phyloP scores from a whole-genome alignment of 441 rosid species.

The Adansonia rubrostipa region DNA sequence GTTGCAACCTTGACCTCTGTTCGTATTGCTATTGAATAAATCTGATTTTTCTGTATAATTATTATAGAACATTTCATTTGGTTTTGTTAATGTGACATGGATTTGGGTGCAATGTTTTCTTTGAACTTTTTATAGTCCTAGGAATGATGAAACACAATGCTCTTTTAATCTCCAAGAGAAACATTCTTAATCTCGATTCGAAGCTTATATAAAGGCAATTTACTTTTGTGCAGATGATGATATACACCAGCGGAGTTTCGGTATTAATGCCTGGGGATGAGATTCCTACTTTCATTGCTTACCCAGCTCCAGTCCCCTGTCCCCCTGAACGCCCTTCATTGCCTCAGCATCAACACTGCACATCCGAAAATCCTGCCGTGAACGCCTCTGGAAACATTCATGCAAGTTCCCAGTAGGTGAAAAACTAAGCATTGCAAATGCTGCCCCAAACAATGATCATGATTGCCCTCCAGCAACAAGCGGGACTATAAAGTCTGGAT shows the following conservation, averaged over 20 bases:
- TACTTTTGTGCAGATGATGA: constrained; percentile 62
- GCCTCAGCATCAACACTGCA: constrained; percentile 46
- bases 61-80: background rate
- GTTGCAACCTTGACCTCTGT: background rate
- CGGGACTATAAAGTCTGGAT: background rate
- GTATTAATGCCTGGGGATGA: constrained; percentile 96
- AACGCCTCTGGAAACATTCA: background rate
- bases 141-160: background rate
- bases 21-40: background rate
- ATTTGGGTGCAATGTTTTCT: background rate
- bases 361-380: constrained; percentile 6
- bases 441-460: constrained; percentile 1
- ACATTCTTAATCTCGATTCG: background rate
- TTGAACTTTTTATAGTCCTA: background rate
- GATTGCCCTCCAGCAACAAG: background rate
- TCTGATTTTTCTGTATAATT: background rate
- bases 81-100: background rate
- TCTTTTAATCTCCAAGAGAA: background rate
- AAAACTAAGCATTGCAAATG: background rate
- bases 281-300: constrained; percentile 85
- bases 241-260: constrained; percentile 78
- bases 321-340: constrained; percentile 39
- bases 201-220: background rate
- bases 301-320: constrained; percentile 64
- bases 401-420: background rate